Conservation (phyloP, 768 basidiomycete genomes). For the Kwoniella sp. region DNA sequence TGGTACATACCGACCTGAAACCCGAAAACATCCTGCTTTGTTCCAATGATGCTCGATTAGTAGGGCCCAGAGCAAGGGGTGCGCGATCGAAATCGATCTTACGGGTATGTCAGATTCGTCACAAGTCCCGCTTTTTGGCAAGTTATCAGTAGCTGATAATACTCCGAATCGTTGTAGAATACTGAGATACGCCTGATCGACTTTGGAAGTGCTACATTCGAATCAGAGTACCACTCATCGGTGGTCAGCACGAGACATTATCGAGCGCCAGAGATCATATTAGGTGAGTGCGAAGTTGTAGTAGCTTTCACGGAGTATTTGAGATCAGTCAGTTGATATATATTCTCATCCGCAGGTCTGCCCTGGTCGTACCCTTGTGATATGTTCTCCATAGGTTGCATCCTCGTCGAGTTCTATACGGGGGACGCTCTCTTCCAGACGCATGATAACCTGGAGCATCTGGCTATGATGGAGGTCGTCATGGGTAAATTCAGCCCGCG, state of each 20-base stretch:
- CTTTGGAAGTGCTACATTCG: conserved; percentile 97
- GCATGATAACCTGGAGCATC: conserved; percentile 96
- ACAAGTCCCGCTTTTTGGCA: not conserved
- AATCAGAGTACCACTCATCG: conserved; percentile 95
- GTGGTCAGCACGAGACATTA: conserved; percentile 98
- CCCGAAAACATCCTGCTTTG: conserved; percentile 98
- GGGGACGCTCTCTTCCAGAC: conserved; percentile 99
- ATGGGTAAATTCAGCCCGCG: conserved; percentile 97
- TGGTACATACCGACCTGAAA: conserved; percentile 98
- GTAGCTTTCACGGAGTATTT: no score
- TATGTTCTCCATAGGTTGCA: conserved; percentile 97
- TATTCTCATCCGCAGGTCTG: conserved; percentile 64
- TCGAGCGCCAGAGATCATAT: conserved; percentile 97
- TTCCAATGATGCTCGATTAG: conserved; percentile 66
- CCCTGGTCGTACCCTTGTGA: conserved; percentile 99
- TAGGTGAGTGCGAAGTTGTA: no score
- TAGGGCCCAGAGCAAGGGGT: conserved; percentile 55
- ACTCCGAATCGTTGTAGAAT: conserved; percentile 56
- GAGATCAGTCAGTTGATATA: no score
- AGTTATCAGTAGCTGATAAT: not conserved
- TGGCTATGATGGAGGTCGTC: conserved; percentile 99
- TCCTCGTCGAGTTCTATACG: conserved; percentile 97
- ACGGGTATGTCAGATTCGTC: conserved; percentile 26
- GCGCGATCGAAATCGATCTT: conserved; percentile 76
- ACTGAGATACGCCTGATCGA: conserved; percentile 96